Conservation (phyloP, 2,329 filamentous ascomycete genomes). For the Cercospora beticola region DNA sequence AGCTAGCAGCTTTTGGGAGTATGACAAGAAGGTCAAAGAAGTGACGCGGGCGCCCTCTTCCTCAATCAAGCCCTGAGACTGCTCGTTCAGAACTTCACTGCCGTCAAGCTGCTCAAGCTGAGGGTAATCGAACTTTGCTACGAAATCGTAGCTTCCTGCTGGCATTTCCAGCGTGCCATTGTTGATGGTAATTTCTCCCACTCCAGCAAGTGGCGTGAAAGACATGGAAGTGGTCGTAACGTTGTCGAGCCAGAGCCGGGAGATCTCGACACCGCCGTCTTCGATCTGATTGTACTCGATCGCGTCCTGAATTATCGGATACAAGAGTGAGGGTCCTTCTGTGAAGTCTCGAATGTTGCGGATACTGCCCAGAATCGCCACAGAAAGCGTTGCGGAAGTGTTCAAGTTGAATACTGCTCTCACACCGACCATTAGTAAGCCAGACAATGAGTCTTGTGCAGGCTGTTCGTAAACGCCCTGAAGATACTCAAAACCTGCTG, state of each 20-base stretch:
- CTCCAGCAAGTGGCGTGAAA: conserved; percentile 43
- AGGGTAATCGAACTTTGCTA: conserved; percentile 62
- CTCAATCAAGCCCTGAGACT: conserved; percentile 48
- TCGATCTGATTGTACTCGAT: conserved; percentile 45
- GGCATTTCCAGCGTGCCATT: conserved; percentile 47
- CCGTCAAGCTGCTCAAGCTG: conserved; percentile 56
- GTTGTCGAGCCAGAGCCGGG: conserved; percentile 62
- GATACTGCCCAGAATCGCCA: conserved; percentile 62
- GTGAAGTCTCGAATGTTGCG: conserved; percentile 63
- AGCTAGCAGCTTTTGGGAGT: conserved; percentile 61
- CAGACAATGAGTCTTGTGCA: conserved; percentile 20
- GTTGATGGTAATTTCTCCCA: conserved; percentile 42
- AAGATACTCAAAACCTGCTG: conserved; percentile 48
- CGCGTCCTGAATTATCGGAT: conserved; percentile 56
- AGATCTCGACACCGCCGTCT: conserved; percentile 50
- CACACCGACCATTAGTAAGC: conserved; percentile 51
- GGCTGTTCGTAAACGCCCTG: conserved; percentile 46
- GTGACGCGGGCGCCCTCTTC: conserved; percentile 50
- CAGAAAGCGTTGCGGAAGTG: conserved; percentile 54
- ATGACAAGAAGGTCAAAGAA: conserved; percentile 63
- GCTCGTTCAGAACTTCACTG: conserved; percentile 51
- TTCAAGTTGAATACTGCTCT: conserved; percentile 58
- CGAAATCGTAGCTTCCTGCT: conserved; percentile 58
- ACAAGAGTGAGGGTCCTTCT: conserved; percentile 57
- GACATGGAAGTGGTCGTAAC: conserved; percentile 56